Conservation (phyloP, 2,329 filamentous ascomycete species). For the Ophiostoma tasmaniense region DNA sequence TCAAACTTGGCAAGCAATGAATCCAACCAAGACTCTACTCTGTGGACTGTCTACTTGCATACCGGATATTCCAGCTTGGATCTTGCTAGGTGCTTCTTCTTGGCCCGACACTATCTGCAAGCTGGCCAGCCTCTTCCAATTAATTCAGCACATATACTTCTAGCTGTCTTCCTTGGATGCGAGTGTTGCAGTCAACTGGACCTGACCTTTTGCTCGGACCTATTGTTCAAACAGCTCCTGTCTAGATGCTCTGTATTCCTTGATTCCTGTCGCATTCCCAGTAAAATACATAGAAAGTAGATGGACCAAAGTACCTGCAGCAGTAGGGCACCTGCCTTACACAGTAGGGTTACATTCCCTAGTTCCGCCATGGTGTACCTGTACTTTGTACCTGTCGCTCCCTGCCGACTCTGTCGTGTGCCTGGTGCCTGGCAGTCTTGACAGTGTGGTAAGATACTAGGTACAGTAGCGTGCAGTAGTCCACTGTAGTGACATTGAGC, state of each 20-base stretch:
- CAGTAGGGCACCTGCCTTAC: not conserved
- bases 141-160: not conserved
- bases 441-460: no score
- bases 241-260: not conserved
- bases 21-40: not conserved
- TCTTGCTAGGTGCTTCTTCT: not conserved
- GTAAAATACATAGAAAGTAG: not conserved
- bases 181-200: not conserved
- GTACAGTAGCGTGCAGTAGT: not conserved
- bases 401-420: not conserved
- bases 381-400: not conserved
- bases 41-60: not conserved
- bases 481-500: not conserved
- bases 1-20: not conserved
- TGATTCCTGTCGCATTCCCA: not conserved
- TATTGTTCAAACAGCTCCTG: not conserved
- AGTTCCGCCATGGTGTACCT: not conserved
- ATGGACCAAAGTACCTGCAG: not conserved
- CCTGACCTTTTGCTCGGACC: not conserved
- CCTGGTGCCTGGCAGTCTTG: not conserved
- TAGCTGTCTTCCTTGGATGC: not conserved
- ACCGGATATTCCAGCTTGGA: no score
- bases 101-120: not conserved
- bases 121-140: not conserved
- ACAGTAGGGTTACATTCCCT: not conserved